Base-by-base conservation (phyloP, 495 filamentous ascomycete species). In the Podospora comata region DNA sequence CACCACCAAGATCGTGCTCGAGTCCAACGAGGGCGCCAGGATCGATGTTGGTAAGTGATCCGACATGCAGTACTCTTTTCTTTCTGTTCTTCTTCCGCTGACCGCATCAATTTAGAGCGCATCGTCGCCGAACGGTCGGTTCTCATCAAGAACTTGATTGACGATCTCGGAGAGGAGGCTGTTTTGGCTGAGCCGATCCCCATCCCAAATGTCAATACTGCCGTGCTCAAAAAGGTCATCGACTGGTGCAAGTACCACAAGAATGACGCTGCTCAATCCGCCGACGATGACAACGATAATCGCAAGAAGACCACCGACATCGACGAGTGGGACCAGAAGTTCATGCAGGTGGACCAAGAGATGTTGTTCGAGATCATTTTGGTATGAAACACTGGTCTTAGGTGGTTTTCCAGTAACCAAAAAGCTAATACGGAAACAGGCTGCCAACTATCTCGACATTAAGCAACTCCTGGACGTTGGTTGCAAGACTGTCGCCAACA, bases 361-460 rank as follows among this genome's bases (percentile, higher is more conserved):
- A 97, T 99, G 95, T 87, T 99, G 1, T 99, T 99, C 70, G 95
- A 99, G 83, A 98, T 99, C 75, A 99, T 99, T 70, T 84, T 99
- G 32, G 93, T 96, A 87, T 62, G 91, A 87, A 32, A 5, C 19
- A 16, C 57, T 15, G 16, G 16, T 1, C 5, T 34, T 60, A 26
- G 27, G 48, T 27, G 3, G 15, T 28, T 44, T 56, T 23, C 23
- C 23, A 7, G 16, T 18, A 53, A 4, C 56, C 27, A 5, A 11
- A 68, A 60, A 28, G 27, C 64, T 65, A 69, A 68, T 63, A 55
- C 34, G 27, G 19, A 13, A 54, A 18, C 67, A 83, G 86, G 90
- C 90, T 30, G 89, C 90, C 63, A 93, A 93, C 77, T 93, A 91
- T 73, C 83, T 93, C 32, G 90, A 93, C 69, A 93, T 93, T 79